Base-by-base conservation (phyloP, 768 basidiomycete genomes). In the Suillus paluster region DNA sequence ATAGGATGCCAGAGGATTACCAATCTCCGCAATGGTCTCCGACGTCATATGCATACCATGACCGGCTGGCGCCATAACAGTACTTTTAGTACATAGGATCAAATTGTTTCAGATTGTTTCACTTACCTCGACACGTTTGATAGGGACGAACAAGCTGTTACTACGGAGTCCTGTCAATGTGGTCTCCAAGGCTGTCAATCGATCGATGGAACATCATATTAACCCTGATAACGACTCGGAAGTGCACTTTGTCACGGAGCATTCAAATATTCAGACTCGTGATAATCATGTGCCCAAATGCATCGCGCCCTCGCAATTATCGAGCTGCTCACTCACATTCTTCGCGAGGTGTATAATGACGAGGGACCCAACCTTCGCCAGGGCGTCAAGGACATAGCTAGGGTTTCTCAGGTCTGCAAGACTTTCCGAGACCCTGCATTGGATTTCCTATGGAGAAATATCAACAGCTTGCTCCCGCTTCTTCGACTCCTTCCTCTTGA, bases 281-380 rank as follows among this genome's bases (percentile, higher is more conserved):
- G n/a, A 17, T 23, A 5, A 9, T 38, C 21, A 55, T 55, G 54
- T 4, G n/a, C 23, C 54, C 17, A 15, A 55, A 55, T 55, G 54
- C 54, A 55, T 55, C 54, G 54, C 17, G 54, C 54, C 23, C 17
- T 55, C 23, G 38, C 54, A 39, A 55, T 55, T 38, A 55, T 17
- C 25, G 54, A 55, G 54, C 23, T 55, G 14, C 54, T 55, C 54
- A 27, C 17, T 17, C 54, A 39, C 25, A 55, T 55, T n/a, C 54
- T 55, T 25, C 23, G 17, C 17, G 23, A 55, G 23, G 23, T 55
- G 19, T 55, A 55, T 21, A 39, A 39, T 27, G 54, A 25, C 38
- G 38, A 39, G 49, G 30, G 49, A 50, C 30, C 30, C 12, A 12
- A 33, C 19, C 27, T 33, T 25, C 36, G 38, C 25, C 17, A 25